Evolutionary conservation across 805 yeast species (phyloP).

Genomic region (Yamadazyma scolyti): DNA sequence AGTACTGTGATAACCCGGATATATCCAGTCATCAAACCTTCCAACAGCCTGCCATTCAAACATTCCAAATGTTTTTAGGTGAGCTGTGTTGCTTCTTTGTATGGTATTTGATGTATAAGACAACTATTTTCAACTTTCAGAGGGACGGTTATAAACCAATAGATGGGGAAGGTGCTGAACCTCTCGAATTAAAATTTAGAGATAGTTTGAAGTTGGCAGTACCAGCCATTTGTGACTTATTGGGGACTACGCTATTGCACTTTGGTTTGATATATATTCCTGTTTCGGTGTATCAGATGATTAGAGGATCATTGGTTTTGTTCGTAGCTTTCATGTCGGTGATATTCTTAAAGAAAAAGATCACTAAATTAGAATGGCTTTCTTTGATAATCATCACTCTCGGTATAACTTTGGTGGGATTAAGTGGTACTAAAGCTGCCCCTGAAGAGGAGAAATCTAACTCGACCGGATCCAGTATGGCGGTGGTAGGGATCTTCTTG

Average conservation of each 20-base stretch:
- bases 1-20: conserved; percentile 47
- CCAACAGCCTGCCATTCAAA: conserved; percentile 77
- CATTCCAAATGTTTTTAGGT: conserved; percentile 79
- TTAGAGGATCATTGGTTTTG: conserved; percentile 72
- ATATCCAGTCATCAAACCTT: conserved; percentile 43
- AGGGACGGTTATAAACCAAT: conserved; percentile 10
- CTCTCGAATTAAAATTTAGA: conserved; percentile 8
- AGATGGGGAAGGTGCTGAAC: conserved; percentile 6
- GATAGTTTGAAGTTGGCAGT: conserved; percentile 35
- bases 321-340: conserved; percentile 74
- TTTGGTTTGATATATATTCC: conserved; percentile 73
- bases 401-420: conserved; percentile 72
- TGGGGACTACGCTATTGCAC: conserved; percentile 73
- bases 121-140: background rate
- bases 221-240: conserved; percentile 69
- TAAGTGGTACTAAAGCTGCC: conserved; percentile 51
- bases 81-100: conserved; percentile 52
- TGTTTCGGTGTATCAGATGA: conserved; percentile 81
- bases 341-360: conserved; percentile 51
- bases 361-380: conserved; percentile 64
- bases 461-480: conserved; percentile 14
- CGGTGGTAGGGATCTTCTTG: conserved; percentile 53
- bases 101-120: conserved; percentile 20
- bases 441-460: conserved; percentile 7
- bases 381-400: conserved; percentile 59